phyloP scores from a whole-genome alignment of 371 early-diverging fungal species.

The Lichtheimia ramosa region DNA sequence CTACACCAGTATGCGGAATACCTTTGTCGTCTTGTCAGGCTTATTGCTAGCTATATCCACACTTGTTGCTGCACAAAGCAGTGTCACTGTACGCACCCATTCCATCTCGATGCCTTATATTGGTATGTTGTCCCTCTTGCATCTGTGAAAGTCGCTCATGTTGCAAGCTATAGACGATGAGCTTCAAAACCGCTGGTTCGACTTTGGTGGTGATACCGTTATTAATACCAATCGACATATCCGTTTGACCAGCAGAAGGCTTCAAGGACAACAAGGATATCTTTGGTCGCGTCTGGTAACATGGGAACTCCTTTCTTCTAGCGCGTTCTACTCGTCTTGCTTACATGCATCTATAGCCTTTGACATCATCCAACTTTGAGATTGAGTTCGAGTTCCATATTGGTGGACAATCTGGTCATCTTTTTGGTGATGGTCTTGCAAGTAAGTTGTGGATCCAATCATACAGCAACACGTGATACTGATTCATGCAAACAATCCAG shows the following conservation, averaged over 20 bases:
- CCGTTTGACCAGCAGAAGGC: conserved; percentile 78
- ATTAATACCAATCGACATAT: conserved; percentile 75
- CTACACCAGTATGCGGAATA: neutral
- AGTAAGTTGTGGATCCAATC: conserved; percentile 57
- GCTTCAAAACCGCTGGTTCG: conserved; percentile 71
- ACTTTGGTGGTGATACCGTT: conserved; percentile 70
- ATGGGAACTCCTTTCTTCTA: neutral
- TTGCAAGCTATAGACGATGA: conserved; percentile 53
- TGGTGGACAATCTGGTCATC: conserved; percentile 59
- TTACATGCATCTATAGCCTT: conserved; percentile 37
- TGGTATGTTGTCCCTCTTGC: conserved; percentile 41
- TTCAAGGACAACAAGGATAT: conserved; percentile 80
- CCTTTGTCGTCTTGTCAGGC: neutral
- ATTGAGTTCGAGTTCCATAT: conserved; percentile 94
- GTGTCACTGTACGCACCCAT: conserved; percentile 59
- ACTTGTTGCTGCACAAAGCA: conserved; percentile 4
- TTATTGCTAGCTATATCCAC: neutral
- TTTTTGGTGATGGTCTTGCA: conserved; percentile 96
- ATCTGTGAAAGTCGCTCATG: neutral
- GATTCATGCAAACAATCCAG: conserved; percentile 10
- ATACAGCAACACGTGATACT: conserved; percentile 16
- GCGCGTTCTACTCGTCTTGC: neutral
- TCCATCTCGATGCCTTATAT: conserved; percentile 73
- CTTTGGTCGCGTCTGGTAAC: conserved; percentile 80
- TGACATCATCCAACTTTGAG: conserved; percentile 77